Conservation (phyloP, 78 protist genomes). For the Anaeramoeba flamelloides region DNA sequence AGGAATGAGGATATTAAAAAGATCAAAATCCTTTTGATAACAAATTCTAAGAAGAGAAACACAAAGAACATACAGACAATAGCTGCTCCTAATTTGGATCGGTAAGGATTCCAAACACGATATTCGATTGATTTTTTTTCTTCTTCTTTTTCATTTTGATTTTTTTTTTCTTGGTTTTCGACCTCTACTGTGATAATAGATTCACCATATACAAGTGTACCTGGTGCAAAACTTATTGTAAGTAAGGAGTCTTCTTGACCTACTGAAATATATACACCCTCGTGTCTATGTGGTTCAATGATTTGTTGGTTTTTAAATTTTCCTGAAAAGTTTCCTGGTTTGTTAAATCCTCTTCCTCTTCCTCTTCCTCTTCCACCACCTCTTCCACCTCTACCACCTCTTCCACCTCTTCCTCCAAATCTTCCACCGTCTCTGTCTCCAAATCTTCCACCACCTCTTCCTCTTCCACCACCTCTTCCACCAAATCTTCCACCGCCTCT, state of each 20-base stretch:
- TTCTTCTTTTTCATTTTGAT: slow-evolving; percentile 3
- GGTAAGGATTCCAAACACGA: slow-evolving; percentile 99
- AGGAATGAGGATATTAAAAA: no score
- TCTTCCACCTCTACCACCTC: slow-evolving; percentile 25
- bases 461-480: slow-evolving; percentile 33
- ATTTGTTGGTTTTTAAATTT: slow-evolving; percentile 70
- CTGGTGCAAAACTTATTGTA: slow-evolving; percentile 80
- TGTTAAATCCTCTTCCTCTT: slow-evolving; percentile 22
- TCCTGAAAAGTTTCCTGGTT: slow-evolving; percentile 35
- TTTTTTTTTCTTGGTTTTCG: no score
- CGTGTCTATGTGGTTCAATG: slow-evolving; percentile 80
- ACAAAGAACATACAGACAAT: no score
- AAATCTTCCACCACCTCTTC: slow-evolving; percentile 30
- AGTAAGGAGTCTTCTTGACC: slow-evolving; percentile 77
- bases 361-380: neutral
- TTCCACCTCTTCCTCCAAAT: slow-evolving; percentile 21
- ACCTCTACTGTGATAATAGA: slow-evolving; percentile 81
- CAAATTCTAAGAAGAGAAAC: no score
- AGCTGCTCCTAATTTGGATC: slow-evolving; percentile 98
- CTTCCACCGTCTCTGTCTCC: slow-evolving; percentile 25
- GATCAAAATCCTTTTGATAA: no score
- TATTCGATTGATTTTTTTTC: slow-evolving; percentile 81
- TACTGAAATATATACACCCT: slow-evolving; percentile 83
- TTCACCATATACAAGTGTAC: slow-evolving; percentile 95
- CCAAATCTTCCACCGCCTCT: slow-evolving; percentile 36